Evolutionary conservation across 331 rosid species (phyloP).

Genomic region (Acacia pycnantha): DNA sequence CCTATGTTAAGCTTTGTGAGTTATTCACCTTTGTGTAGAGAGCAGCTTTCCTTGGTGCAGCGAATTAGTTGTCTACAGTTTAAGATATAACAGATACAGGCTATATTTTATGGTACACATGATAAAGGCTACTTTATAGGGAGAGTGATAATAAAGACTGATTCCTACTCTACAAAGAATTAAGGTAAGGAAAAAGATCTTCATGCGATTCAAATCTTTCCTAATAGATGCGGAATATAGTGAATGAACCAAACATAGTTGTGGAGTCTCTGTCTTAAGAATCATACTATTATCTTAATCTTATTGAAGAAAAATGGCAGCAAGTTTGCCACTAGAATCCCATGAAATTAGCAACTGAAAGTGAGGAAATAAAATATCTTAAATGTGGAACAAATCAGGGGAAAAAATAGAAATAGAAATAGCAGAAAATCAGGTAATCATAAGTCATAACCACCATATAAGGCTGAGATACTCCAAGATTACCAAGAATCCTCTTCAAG

Average conservation of each 20-base stretch:
- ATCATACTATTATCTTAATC: background rate
- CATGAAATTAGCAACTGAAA: background rate
- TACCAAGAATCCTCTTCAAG: background rate
- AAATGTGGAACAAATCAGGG: background rate
- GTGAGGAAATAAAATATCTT: background rate
- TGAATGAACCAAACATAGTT: background rate
- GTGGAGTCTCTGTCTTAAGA: background rate
- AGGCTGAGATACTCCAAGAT: background rate
- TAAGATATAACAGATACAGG: too few relatives aligned
- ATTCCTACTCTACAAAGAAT: too few relatives aligned
- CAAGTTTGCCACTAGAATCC: background rate
- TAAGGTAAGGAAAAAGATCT: too few relatives aligned
- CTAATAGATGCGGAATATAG: too few relatives aligned
- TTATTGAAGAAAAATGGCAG: background rate
- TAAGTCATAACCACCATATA: background rate
- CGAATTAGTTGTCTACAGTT: too few relatives aligned
- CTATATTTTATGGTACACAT: too few relatives aligned
- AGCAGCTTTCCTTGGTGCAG: too few relatives aligned
- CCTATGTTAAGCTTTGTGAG: too few relatives aligned
- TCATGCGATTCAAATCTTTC: too few relatives aligned
- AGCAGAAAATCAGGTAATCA: background rate
- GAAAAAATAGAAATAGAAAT: background rate
- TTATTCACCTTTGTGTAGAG: too few relatives aligned
- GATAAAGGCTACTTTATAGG: too few relatives aligned
- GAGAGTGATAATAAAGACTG: too few relatives aligned